These are phyloP conservation scores for Trichoderma reesei DNA, from an alignment of 495 filamentous ascomycete genomes.

Conservation along the genomic window DNA sequence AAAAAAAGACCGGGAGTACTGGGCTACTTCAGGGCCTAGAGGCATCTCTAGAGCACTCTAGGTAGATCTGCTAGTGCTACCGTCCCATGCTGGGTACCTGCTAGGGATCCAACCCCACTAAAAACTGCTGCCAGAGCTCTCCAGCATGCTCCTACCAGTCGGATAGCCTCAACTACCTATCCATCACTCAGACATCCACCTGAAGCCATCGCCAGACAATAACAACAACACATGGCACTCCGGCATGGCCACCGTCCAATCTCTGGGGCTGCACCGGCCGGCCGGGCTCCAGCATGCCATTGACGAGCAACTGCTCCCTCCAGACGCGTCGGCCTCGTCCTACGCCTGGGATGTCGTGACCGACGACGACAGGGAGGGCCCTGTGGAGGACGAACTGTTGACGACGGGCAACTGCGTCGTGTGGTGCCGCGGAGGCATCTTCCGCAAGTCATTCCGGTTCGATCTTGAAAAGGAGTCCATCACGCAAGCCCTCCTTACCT, in stretches of 20 bases:
- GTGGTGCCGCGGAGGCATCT: slow-evolving; percentile 80
- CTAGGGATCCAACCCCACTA: too few relatives aligned
- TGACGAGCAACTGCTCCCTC: slow-evolving; percentile 64
- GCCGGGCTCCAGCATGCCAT: slow-evolving; percentile 74
- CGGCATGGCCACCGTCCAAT: slow-evolving; percentile 76
- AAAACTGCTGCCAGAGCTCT: too few relatives aligned
- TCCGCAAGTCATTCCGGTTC: slow-evolving; percentile 80
- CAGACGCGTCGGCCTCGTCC: slow-evolving; percentile 51
- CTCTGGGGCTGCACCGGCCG: slow-evolving; percentile 80
- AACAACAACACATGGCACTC: slow-evolving; percentile 2
- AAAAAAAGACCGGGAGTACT: too few relatives aligned
- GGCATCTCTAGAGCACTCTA: too few relatives aligned
- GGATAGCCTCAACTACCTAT: too few relatives aligned
- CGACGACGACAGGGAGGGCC: slow-evolving; percentile 33
- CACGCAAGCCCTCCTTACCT: slow-evolving; percentile 72
- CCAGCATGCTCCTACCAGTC: too few relatives aligned
- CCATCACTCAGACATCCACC: too few relatives aligned
- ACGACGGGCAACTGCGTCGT: slow-evolving; percentile 74
- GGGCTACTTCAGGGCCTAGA: too few relatives aligned
- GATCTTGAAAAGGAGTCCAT: slow-evolving; percentile 79
- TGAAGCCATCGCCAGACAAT: not conserved
- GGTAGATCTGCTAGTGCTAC: too few relatives aligned
- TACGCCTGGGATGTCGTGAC: slow-evolving; percentile 63
- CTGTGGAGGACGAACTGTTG: slow-evolving; percentile 71
- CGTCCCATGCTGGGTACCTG: too few relatives aligned